phyloP scores from a whole-genome alignment of 2,329 filamentous ascomycete genomes.

The Herpotrichia juniperi region DNA sequence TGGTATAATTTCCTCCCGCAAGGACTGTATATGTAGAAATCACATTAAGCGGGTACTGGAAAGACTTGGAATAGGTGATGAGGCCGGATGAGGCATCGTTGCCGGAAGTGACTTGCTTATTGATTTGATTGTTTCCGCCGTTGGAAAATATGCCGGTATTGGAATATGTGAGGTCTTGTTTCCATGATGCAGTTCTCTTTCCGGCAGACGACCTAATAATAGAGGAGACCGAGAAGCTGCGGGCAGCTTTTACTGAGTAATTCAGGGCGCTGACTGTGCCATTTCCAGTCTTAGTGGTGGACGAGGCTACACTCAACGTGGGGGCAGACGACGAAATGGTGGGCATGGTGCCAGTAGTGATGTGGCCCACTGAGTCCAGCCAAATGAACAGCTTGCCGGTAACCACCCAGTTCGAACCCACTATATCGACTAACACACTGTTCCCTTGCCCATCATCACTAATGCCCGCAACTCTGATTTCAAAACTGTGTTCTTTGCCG shows the following conservation, averaged over 20 bases:
- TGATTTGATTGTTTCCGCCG: conserved; percentile 61
- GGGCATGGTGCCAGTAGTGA: conserved; percentile 58
- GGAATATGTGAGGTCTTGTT: conserved; percentile 62
- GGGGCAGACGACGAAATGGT: conserved; percentile 49
- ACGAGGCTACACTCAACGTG: conserved; percentile 58
- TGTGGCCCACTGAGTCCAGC: conserved; percentile 59
- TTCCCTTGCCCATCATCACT: conserved; percentile 59
- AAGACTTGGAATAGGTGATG: conserved; percentile 51
- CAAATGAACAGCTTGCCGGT: conserved; percentile 84
- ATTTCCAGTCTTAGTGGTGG: conserved; percentile 52
- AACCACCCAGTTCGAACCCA: conserved; percentile 74
- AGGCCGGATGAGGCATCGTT: conserved; percentile 47
- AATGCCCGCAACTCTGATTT: conserved; percentile 70
- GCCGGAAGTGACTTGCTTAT: conserved; percentile 59
- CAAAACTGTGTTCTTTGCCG: conserved; percentile 68
- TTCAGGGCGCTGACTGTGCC: conserved; percentile 65
- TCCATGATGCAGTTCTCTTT: conserved; percentile 57
- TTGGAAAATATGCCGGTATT: conserved; percentile 63
- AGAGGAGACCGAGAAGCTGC: conserved; percentile 62
- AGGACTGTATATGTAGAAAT: conserved; percentile 57
- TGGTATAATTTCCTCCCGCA: conserved; percentile 49
- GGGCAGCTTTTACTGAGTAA: conserved; percentile 63
- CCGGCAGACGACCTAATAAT: conserved; percentile 58
- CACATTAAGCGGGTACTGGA: conserved; percentile 67
- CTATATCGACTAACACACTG: conserved; percentile 59